These are phyloP conservation scores for Parastagonospora avenae DNA, from an alignment of 2,329 filamentous ascomycete genomes.

Conservation along the genomic window DNA sequence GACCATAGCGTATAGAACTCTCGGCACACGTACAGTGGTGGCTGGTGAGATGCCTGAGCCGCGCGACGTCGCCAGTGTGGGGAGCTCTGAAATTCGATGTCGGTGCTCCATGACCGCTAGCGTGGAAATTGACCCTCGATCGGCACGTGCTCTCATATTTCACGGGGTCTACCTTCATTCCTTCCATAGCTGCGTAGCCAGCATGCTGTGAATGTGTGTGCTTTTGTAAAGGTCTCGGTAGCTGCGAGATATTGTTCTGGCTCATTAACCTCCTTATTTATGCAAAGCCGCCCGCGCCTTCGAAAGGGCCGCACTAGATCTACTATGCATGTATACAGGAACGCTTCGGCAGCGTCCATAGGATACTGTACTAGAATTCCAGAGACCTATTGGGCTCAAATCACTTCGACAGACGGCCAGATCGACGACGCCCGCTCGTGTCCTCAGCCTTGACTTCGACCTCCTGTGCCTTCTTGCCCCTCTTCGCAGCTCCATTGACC, in stretches of 20 bases:
- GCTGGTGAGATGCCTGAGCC: conserved; percentile 11
- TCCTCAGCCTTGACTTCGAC: conserved; percentile 19
- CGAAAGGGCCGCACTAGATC: too few species aligned
- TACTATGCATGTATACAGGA: too few species aligned
- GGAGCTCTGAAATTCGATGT: conserved; percentile 41
- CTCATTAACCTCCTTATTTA: too few species aligned
- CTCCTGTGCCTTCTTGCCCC: conserved; percentile 11
- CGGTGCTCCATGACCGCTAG: conserved; percentile 31
- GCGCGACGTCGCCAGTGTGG: conserved; percentile 33
- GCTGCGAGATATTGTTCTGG: too few species aligned
- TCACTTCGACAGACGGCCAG: conserved; percentile 26
- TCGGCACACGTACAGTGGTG: conserved; percentile 1
- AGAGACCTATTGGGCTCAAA: not conserved
- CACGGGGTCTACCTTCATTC: too few species aligned
- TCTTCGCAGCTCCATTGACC: conserved; percentile 13
- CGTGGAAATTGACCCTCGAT: conserved; percentile 3
- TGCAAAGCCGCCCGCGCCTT: too few species aligned
- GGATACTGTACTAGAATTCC: not conserved
- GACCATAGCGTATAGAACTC: conserved; percentile 15
- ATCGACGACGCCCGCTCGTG: conserved; percentile 24
- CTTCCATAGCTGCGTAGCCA: too few species aligned
- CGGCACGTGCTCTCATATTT: conserved; percentile 23
- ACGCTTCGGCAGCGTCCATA: too few species aligned
- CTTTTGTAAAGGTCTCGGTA: too few species aligned
- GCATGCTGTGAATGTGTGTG: too few species aligned